Base-by-base conservation (phyloP, 257 asterid genomes). In the Mentha longifolia region DNA sequence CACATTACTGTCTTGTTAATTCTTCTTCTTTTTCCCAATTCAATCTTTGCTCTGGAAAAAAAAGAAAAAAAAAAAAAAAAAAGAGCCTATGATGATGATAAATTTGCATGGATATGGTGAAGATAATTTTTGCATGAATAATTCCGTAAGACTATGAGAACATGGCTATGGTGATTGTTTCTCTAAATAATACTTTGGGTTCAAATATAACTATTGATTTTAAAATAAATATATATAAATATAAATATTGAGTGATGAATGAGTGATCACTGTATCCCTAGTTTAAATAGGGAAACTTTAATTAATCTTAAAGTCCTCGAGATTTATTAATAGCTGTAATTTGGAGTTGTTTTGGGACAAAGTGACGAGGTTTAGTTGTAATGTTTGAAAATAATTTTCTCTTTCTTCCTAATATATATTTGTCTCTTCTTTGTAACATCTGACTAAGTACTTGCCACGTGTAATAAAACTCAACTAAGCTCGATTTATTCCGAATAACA, bases 1-100 rank as follows among this genome's bases (percentile, higher is more conserved):
- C 60, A 64, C 66, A 73, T 66, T 46, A 15, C 46, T 58, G 59
- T 64, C 59, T 33, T 47, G 39, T 73, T 55, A 73, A 12, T 73
- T 39, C 25, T 22, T 22, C 25, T 17, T 17, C 17, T 33, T 8
- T 64, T 16, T 35, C 65, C 60, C 31, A 54, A 16, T 3, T 54
- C 10, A 73, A 73, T 52, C 65, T 73, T 63, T 52, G 28, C 28
- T 50, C 28, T 15, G 7, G 22, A 52, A 6, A 17, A 2, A 17
- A 8, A 8, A 51, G 7, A 2, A 16, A 67, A 51, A 33, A 5
- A 17, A 2, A 52, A 22, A 0, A 22, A 22, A 22, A 22, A 22
- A n/a, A n/a, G n/a, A n/a, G n/a, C n/a, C 25, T 22, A 22, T 22
- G 25, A 22, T 22, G 25, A 22, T 22, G 25, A 2, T 22, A 22